Evolutionary conservation across 139 green algal genomes (phyloP), one percentile per base, ranked within the genome.

Genomic region (Coelastrella sp.): DNA sequence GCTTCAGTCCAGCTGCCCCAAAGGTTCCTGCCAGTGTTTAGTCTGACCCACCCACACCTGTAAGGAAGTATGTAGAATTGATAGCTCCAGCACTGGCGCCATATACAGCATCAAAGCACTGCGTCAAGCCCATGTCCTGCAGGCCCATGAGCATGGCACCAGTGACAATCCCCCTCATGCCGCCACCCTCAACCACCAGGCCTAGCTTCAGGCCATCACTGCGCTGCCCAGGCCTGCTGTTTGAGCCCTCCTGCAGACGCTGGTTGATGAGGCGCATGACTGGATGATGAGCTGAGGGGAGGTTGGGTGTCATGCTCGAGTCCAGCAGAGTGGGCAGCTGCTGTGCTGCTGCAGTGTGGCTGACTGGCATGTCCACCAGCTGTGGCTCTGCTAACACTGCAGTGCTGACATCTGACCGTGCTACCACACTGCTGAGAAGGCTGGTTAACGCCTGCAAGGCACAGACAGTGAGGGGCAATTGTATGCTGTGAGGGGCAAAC

Each of bases 141-240:
- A 99, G 87, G 10, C 92, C 95, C 92, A 96, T 95, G 14, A 97
- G 92, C 89, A 96, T 95, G 58, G 94, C 95, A 7, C 92, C 96
- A 4, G 86, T 94, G 16, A 97, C 94, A 32, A 95, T 92, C n/a
- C 96, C 95, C 1, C 95, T 86, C 97, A 98, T 98, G 83, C 97
- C 97, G 20, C 97, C 97, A n/a, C 97, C 97, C 94, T 99, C 97
- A 13, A 99, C 95, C 16, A 98, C 96, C 19, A 99, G 93, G 0
- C 96, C 97, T 19, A 99, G 89, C 85, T 97, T 96, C 77, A 92
- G 95, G 4, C 76, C 76, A 89, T 98, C 97, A 0, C 0, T 59
- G 0, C 96, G 92, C 1, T 64, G 7, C 0, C 94, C 94, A 0
- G 97, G 96, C 57, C 58, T 71, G 84, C 92, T 96, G 11, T 8